Conservation (phyloP, 75 land plant genomes). For the Cunninghamia lanceolata region DNA sequence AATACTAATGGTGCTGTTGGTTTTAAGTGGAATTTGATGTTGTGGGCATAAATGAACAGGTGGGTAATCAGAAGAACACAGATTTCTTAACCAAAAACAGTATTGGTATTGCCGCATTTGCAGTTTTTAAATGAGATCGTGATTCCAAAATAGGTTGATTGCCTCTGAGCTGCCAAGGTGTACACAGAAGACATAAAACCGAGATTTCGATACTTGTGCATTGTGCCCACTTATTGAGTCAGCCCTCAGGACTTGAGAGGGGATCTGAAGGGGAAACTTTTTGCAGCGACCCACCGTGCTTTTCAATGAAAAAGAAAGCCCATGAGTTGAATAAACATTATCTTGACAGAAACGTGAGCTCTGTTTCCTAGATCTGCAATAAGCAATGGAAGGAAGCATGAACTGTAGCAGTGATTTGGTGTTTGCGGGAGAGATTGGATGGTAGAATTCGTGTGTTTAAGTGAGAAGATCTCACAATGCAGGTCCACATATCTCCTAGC, state of each 20-base stretch:
- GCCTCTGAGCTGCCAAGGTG: not conserved
- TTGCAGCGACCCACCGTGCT: not conserved
- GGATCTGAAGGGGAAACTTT: not conserved
- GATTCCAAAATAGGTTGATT: not conserved
- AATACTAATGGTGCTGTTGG: not conserved
- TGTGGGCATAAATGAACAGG: not conserved
- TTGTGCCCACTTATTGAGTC: not conserved
- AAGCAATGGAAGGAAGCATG: not conserved
- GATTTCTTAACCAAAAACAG: not conserved
- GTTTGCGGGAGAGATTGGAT: not conserved
- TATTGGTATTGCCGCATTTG: slow-evolving; percentile 1
- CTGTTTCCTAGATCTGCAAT: not conserved
- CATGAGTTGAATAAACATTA: not conserved
- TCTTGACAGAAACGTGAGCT: not conserved
- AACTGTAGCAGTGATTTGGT: not conserved
- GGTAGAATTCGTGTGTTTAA: not conserved
- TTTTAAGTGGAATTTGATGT: not conserved
- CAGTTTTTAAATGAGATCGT: not conserved
- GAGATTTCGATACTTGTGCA: slow-evolving; percentile 1
- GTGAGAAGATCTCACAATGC: slow-evolving; percentile 32
- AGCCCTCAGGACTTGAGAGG: not conserved
- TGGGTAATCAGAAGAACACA: not conserved
- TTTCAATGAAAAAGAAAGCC: not conserved
- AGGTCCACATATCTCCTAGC: slow-evolving; percentile 94
- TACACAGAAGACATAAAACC: not conserved